A percentile compares a stretch with the other conserved stretches of the same genome.
Conservation (phyloP, 345 rosid species). For the Eucalyptus erythrocorys region DNA sequence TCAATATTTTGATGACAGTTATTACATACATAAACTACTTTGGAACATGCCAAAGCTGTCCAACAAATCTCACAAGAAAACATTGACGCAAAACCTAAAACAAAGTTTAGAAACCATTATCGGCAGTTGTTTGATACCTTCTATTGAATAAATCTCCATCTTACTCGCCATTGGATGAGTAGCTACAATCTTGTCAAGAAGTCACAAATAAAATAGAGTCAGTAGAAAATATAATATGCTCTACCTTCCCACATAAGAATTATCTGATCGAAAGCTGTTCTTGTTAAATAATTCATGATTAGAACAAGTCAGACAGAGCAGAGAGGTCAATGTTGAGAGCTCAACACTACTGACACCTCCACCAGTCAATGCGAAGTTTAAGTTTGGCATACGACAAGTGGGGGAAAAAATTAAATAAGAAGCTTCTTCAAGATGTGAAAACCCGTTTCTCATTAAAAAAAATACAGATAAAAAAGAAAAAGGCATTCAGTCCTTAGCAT, state of each 20-base stretch:
- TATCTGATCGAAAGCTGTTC: neutral
- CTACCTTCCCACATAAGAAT: neutral
- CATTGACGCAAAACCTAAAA: neutral
- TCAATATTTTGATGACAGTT: neutral
- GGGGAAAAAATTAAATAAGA: neutral
- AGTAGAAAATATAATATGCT: neutral
- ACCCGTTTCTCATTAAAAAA: neutral
- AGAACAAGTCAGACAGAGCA: neutral
- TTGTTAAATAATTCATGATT: neutral
- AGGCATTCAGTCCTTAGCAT: neutral
- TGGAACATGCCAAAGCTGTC: neutral
- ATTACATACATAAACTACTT: neutral
- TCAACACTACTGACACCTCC: neutral
- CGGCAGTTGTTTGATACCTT: neutral
- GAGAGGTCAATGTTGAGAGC: neutral
- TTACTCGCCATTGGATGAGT: neutral
- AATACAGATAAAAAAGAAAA: neutral
- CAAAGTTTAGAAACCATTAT: neutral
- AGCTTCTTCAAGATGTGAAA: neutral
- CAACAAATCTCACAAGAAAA: neutral
- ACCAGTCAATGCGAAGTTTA: neutral
- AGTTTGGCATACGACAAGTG: neutral
- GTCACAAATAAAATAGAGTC: neutral
- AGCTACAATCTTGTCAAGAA: neutral
- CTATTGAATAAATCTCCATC: neutral